Evolutionary conservation across 495 filamentous ascomycete genomes (phyloP).

Genomic region (Cryomyces minteri): DNA sequence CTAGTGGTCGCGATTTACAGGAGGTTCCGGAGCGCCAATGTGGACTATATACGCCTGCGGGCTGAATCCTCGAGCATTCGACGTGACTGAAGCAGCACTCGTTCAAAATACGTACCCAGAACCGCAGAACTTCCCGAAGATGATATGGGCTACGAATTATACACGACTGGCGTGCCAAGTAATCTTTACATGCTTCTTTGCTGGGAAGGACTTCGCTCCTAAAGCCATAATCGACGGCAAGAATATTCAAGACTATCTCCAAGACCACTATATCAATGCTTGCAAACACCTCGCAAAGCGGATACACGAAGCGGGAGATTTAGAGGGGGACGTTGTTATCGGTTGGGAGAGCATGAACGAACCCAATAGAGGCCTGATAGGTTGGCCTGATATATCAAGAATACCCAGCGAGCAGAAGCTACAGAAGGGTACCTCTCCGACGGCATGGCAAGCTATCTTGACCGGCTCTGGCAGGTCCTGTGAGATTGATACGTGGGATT

Average conservation of each 20-base stretch:
- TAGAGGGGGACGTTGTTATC: conserved; percentile 76
- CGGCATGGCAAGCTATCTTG: conserved; percentile 84
- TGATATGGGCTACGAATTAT: conserved; percentile 99
- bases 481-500: conserved; percentile 81
- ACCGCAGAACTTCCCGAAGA: conserved; percentile 79
- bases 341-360: conserved; percentile 96
- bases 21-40: conserved; percentile 89
- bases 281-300: conserved; percentile 60
- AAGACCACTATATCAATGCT: conserved; percentile 68
- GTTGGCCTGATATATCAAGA: conserved; percentile 63
- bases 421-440: conserved; percentile 85
- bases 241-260: conserved; percentile 94
- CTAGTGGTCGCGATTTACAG: conserved; percentile 84
- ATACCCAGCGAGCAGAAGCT: conserved; percentile 80
- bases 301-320: conserved; percentile 79
- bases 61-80: conserved; percentile 68
- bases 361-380: conserved; percentile 76
- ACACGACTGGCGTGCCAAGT: conserved; percentile 69
- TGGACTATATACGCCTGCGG: conserved; percentile 95
- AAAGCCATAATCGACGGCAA: conserved; percentile 87
- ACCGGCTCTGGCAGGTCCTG: conserved; percentile 77
- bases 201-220: conserved; percentile 80
- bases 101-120: conserved; percentile 92
- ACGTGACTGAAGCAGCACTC: conserved; percentile 73
- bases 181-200: conserved; percentile 92